Conservation (phyloP, 495 filamentous ascomycete genomes). For the Apiosordaria backusii region DNA sequence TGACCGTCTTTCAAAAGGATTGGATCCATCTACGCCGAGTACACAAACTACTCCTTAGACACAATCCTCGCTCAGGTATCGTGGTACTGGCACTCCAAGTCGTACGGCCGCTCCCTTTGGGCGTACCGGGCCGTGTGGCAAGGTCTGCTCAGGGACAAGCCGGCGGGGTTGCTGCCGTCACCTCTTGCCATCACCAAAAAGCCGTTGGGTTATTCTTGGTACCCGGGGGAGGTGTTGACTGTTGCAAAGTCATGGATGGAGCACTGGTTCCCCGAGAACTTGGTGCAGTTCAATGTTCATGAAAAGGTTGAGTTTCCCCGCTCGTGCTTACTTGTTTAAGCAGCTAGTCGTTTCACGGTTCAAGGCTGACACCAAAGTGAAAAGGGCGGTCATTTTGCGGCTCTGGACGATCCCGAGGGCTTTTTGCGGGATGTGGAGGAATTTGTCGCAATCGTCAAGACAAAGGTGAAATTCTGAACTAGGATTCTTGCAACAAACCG, state of each 20-base stretch:
- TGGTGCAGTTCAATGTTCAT: slow-evolving; percentile 19
- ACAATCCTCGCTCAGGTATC: slow-evolving; percentile 55
- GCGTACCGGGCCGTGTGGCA: slow-evolving; percentile 19
- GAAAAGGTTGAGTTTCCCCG: slow-evolving; percentile 35
- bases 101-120: slow-evolving; percentile 56
- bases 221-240: neutral
- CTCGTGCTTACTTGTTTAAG: too few relatives aligned
- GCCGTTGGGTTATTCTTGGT: neutral
- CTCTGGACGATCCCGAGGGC: slow-evolving; percentile 51
- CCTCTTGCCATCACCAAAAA: neutral
- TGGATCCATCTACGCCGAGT: neutral
- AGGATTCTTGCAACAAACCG: neutral
- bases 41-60: slow-evolving; percentile 39
- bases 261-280: neutral
- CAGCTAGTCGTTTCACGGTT: neutral
- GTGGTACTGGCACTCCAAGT: slow-evolving; percentile 63
- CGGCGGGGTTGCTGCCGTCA: neutral
- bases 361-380: too few relatives aligned
- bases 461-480: too few relatives aligned
- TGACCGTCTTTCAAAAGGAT: too few relatives aligned
- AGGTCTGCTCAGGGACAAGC: neutral
- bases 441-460: slow-evolving; percentile 36
- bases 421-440: slow-evolving; percentile 58
- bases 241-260: neutral
- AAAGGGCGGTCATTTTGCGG: slow-evolving; percentile 64